A percentile compares a stretch with the other conserved stretches of the same genome.
Conservation (phyloP, 371 early-diverging fungal species). For the Mycotypha africana region DNA sequence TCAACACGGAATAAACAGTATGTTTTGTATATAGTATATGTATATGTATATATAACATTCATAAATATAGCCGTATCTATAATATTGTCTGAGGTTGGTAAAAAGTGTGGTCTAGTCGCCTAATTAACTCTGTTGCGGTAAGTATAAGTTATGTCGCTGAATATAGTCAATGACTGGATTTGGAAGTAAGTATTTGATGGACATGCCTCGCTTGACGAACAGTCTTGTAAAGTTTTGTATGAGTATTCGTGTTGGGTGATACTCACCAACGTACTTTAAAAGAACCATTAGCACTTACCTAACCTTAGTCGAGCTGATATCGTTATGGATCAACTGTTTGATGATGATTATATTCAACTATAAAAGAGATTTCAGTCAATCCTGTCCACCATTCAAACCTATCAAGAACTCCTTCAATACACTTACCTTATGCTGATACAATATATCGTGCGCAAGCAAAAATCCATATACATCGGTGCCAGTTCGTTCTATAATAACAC, state of each 20-base stretch:
- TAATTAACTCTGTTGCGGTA: too few relatives aligned
- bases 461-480: slow-evolving; percentile 93
- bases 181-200: slow-evolving; percentile 92
- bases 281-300: slow-evolving; percentile 50
- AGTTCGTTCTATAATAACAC: slow-evolving; percentile 92
- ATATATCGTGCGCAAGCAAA: slow-evolving; percentile 80
- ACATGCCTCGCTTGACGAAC: slow-evolving; percentile 91
- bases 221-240: slow-evolving; percentile 49
- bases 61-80: too few relatives aligned
- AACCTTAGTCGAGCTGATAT: slow-evolving; percentile 94
- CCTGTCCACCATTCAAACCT: background rate
- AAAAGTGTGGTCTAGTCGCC: too few relatives aligned
- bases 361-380: background rate
- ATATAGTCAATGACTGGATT: slow-evolving; percentile 92
- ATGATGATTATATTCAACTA: slow-evolving; percentile 86
- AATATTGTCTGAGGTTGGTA: too few relatives aligned
- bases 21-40: too few relatives aligned
- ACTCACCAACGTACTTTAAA: too few relatives aligned
- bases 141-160: slow-evolving; percentile 65
- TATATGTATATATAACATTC: too few relatives aligned
- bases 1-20: too few relatives aligned
- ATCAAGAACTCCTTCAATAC: too few relatives aligned
- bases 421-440: slow-evolving; percentile 79
- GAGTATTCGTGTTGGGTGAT: too few relatives aligned
- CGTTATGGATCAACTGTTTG: slow-evolving; percentile 94